Evolutionary conservation across 148 eudicot species (phyloP).

Genomic region (Spergularia marina): DNA sequence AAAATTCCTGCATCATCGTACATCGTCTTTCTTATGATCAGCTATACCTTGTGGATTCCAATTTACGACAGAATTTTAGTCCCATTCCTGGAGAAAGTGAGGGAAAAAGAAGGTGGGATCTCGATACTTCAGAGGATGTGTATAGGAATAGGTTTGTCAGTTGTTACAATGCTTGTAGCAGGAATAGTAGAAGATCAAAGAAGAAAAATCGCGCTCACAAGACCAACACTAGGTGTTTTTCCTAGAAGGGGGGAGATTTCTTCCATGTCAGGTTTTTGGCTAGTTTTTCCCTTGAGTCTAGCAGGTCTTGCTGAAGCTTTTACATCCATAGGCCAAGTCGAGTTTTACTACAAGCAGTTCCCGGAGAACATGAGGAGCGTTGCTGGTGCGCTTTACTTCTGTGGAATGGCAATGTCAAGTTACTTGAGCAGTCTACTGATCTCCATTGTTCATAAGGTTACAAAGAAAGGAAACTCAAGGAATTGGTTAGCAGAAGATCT

Average conservation of each 20-base stretch:
- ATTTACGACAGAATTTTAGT: conserved; percentile 60
- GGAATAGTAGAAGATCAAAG: conserved; percentile 56
- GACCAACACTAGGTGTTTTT: conserved; percentile 38
- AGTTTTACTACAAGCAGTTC: conserved; percentile 88
- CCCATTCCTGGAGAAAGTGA: conserved; percentile 47
- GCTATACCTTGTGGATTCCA: conserved; percentile 46
- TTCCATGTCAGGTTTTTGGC: conserved; percentile 70
- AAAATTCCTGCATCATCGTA: conserved; percentile 71
- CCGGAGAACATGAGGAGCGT: conserved; percentile 95
- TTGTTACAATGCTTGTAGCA: conserved; percentile 43
- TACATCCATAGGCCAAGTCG: conserved; percentile 57
- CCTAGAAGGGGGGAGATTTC: conserved; percentile 55
- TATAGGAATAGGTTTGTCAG: conserved; percentile 53
- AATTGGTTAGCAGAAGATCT: conserved; percentile 77
- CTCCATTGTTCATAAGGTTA: conserved; percentile 49
- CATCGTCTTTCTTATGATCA: conserved; percentile 58
- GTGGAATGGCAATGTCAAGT: conserved; percentile 62
- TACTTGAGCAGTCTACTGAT: conserved; percentile 64
- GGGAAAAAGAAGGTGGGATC: conserved; percentile 65
- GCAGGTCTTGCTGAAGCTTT: conserved; percentile 77
- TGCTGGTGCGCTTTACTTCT: conserved; percentile 62
- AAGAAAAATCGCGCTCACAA: conserved; percentile 46
- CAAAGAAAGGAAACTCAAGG: conserved; percentile 31
- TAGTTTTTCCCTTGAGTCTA: conserved; percentile 52
- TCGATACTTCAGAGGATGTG: conserved; percentile 80